Base-by-base conservation (phyloP, 805 yeast species). In the Spencermartinsiella europaea region DNA sequence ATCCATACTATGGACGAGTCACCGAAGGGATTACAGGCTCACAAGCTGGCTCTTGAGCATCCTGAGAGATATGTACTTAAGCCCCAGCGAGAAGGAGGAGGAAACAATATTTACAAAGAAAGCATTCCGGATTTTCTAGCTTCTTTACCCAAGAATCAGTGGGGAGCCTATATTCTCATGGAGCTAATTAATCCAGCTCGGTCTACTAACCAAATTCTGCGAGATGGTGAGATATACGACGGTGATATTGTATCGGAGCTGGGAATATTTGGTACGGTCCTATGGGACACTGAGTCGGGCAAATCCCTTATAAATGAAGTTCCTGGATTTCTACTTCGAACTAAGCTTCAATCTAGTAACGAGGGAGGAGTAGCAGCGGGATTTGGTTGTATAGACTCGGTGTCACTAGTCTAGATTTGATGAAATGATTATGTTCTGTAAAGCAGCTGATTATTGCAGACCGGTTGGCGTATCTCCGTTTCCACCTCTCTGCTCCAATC, bases 331-430 rank as follows among this genome's bases (percentile, higher is more conserved):
- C 72, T 93, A 53, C 70, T 93, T 56, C 80, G 99, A 68, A 85
- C 96, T 0, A 93, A 93, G 65, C 79, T 89, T 47, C 83, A 86
- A 53, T 70, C 83, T 2, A 84, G 95, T 45, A 82, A 93, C 65
- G 99, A 93, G 70, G 99, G 99, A 34, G 99, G 99, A 34, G 97
- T 93, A 28, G 98, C 98, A 19, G 99, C 99, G 14, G 99, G 99
- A 1, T 91, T 86, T 67, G 99, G 98, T 4, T 89, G 97, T 65
- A 86, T 93, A 35, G 99, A 93, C 65, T 85, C 89, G 59, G 73
- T 89, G 33, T 78, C 80, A 50, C 68, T 87, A 36, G 54, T 60
- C 10, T 61, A 58, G 72, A 19, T 19, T 14, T 36, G 33, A 10
- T n/a, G n/a, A n/a, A n/a, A n/a, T n/a, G n/a, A n/a, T n/a, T n/a